Evolutionary conservation across 306 rosid genomes (phyloP), one percentile per base, ranked within the genome.

Genomic region (Begonia fuchsioides): DNA sequence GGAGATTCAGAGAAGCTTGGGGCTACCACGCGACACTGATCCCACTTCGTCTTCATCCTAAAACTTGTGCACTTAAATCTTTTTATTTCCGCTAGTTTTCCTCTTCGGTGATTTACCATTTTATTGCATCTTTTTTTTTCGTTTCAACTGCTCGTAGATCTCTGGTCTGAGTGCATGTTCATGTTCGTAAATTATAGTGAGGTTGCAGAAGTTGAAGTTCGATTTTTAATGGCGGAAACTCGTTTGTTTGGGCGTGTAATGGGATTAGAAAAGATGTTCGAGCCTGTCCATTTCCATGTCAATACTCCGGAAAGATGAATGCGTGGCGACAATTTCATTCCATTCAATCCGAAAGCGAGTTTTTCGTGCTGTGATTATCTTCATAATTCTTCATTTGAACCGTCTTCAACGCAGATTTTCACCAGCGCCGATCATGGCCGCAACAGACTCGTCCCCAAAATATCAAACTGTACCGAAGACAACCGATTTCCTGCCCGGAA

Each of bases 401-500:
- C 12, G 32, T 47, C 14, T 14, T 43, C 40, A 9, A 44, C 1
- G 35, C 17, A 40, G 12, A 43, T 17, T 39, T 6, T 38, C 19
- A 5, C 51, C 18, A 13, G 15, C 49, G 32, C 17, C 51, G 44
- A 50, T 44, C 48, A 16, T 57, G 32, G 35, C 68, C 2, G 68
- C 63, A 73, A 59, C 71, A 2, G 64, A 67, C 17, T 70, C 67
- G 44, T 50, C 70, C 39, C 54, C 66, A 0, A 19, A 54, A n/a
- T 54, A 50, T 16, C 54, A 19, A 38, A 49, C 43, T 9, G 44
- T 55, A 8, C 64, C 88, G 2, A 57, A 57, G 3, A 45, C 61
- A 11, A 61, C 76, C n/a, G 83, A 79, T 38, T 79, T 68, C 64
- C 80, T 18, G 18, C 64, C 86, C 1, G 85, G 71, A 44, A 55